These are phyloP conservation scores for Alopecurus myosuroides DNA, from an alignment of 176 grass and related monocot genomes.

Conservation along the genomic window DNA sequence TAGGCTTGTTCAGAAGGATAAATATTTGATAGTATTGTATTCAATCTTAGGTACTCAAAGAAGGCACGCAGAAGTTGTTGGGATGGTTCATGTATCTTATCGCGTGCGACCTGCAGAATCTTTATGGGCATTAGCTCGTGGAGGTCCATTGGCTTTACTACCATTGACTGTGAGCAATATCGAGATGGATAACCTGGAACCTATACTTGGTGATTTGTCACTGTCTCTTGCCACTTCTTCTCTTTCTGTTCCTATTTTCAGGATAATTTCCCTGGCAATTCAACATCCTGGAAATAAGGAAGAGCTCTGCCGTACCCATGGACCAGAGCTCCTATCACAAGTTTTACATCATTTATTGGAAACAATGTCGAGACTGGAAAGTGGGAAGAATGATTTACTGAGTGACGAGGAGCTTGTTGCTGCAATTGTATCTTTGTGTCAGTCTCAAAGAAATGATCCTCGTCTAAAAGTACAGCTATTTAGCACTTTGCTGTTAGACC, in stretches of 20 bases:
- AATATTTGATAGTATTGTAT: conserved; percentile 38
- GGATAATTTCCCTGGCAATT: conserved; percentile 81
- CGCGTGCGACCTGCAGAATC: conserved; percentile 76
- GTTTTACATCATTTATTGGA: conserved; percentile 66
- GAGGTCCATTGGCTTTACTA: conserved; percentile 91
- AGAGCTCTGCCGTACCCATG: conserved; percentile 65
- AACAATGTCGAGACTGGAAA: conserved; percentile 58
- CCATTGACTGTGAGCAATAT: conserved; percentile 88
- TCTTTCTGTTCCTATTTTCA: conserved; percentile 90
- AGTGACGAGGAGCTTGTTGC: conserved; percentile 71
- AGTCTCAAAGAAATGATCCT: conserved; percentile 56
- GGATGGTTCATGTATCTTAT: conserved; percentile 77
- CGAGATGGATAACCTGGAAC: conserved; percentile 88
- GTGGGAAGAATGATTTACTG: conserved; percentile 47
- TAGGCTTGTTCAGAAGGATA: conserved; percentile 14
- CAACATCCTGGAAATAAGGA: conserved; percentile 79
- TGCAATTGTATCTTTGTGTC: conserved; percentile 68
- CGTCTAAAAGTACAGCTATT: conserved; percentile 62
- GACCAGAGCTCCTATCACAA: conserved; percentile 71
- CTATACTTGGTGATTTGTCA: conserved; percentile 65
- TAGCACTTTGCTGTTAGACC: conserved; percentile 68
- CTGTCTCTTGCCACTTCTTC: conserved; percentile 66
- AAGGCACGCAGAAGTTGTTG: conserved; percentile 89
- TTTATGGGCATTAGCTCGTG: conserved; percentile 88
- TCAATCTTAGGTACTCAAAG: conserved; percentile 78